Evolutionary conservation across 306 rosid genomes (phyloP), one percentile per base, ranked within the genome.

Genomic region (Cotoneaster glaucophyllus): DNA sequence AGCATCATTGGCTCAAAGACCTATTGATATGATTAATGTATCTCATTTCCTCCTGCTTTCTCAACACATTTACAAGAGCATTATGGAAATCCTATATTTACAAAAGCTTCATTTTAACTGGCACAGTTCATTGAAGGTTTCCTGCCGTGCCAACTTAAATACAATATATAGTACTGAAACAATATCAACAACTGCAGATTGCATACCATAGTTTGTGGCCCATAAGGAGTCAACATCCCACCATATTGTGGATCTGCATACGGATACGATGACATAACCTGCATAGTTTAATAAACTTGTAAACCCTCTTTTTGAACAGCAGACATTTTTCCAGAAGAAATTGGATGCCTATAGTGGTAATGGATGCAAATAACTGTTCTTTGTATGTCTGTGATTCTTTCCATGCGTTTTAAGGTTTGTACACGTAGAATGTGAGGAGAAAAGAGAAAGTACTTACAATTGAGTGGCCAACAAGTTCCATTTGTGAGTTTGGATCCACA

Each of bases 381-480:
- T 56, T 39, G 19, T 56, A 19, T 17, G 80, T 76, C 22, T 11
- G 31, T 41, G 34, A 44, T 22, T 22, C 14, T 54, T 11, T 48
- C 45, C 64, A 53, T 70, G 43, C n/a, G 32, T 63, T 71, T 31
- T 70, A 24, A 71, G 61, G 50, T 71, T 41, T 34, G 43, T 54
- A 10, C 2, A 22, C 4, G 5, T 70, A 70, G 37, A 77, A 57
- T 58, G 59, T 29, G 50, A 74, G 74, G 78, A 70, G 58, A 63
- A 73, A 59, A 74, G 4, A 67, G 74, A 77, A 70, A 70, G 67
- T 28, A 41, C 91, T 89, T 90, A 93, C 98, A 79, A 85, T 74
- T 41, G 98, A 89, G 82, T 87, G 98, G 76, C 90, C 82, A 70
- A 83, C 81, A 82, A 85, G 90, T 73, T 92, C 96, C 82, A 77